Conservation (phyloP, 768 basidiomycete species). For the Naematelia encephala region DNA sequence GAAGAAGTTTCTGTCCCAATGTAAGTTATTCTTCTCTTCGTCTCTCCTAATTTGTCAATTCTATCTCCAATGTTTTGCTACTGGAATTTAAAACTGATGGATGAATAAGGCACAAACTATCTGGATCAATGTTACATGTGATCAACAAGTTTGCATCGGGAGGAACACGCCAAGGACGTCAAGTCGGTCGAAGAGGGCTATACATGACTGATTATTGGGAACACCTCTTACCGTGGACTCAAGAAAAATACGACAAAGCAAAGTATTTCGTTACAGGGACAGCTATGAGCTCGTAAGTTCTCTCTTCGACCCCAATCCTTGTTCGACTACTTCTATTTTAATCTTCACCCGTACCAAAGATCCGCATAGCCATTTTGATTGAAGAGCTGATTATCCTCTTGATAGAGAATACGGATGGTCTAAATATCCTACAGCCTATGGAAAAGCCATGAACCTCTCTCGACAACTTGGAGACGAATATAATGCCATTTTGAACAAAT, state of each 20-base stretch:
- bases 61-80: no score
- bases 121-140: slow-evolving; percentile 15
- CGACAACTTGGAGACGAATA: slow-evolving; percentile 51
- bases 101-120: slow-evolving; percentile 14
- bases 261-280: slow-evolving; percentile 25
- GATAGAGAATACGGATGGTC: slow-evolving; percentile 46
- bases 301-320: background rate
- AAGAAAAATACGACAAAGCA: slow-evolving; percentile 53
- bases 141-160: slow-evolving; percentile 29
- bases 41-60: no score
- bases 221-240: slow-evolving; percentile 50
- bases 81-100: no score
- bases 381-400: slow-evolving; percentile 24
- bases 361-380: no score
- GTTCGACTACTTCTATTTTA: no score
- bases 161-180: slow-evolving; percentile 30
- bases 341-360: no score
- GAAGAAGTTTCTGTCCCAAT: slow-evolving; percentile 54
- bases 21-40: slow-evolving; percentile 32
- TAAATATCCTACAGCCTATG: slow-evolving; percentile 47
- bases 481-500: slow-evolving; percentile 42
- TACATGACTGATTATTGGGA: slow-evolving; percentile 50
- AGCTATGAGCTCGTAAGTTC: slow-evolving; percentile 21
- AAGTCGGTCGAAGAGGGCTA: slow-evolving; percentile 46
- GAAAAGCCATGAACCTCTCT: slow-evolving; percentile 53